Evolutionary conservation across 371 early-diverging fungal species (phyloP), one percentile per base, ranked within the genome.

Genomic region (Capniomyces stellatus): DNA sequence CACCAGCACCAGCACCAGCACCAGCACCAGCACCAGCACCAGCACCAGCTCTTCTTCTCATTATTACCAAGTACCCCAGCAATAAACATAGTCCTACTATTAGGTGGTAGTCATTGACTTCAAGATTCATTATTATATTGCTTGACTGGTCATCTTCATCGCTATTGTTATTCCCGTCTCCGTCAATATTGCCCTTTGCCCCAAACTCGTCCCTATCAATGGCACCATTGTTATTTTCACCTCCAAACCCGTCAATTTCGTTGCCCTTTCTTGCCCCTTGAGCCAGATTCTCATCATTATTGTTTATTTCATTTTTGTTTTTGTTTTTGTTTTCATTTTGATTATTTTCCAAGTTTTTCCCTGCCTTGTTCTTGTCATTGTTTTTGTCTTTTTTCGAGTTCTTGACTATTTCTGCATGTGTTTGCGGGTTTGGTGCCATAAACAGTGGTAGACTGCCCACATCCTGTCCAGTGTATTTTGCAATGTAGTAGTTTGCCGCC

Each of bases 401-500:
- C 43, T 49, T 46, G 51, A 57, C 19, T 22, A 23, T 48, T n/a
- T 29, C 56, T 18, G 60, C 51, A 22, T 41, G 13, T 30, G 28
- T 46, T 31, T 54, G 27, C 50, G 21, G 51, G 23, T 43, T 57
- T 30, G 68, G 59, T 25, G 64, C 59, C 55, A 66, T 64, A 29
- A 71, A 66, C 60, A 74, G 58, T 56, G 46, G 67, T 24, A 51
- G 60, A 51, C 40, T 59, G 62, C 23, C 75, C 3, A 70, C 74
- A 28, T 79, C 78, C 24, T 66, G 65, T 24, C 83, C 79, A 2
- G 64, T 64, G 18, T 76, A 51, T 71, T 75, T 79, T 30, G 73
- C 77, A 77, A 77, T 78, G 44, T 79, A 66, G 57, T 77, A 77
- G 59, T 82, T 78, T n/a, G 76, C 35, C 51, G 74, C 66, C 58